phyloP scores from a whole-genome alignment of 2,329 filamentous ascomycete species.

The Lecanicillium sp. region DNA sequence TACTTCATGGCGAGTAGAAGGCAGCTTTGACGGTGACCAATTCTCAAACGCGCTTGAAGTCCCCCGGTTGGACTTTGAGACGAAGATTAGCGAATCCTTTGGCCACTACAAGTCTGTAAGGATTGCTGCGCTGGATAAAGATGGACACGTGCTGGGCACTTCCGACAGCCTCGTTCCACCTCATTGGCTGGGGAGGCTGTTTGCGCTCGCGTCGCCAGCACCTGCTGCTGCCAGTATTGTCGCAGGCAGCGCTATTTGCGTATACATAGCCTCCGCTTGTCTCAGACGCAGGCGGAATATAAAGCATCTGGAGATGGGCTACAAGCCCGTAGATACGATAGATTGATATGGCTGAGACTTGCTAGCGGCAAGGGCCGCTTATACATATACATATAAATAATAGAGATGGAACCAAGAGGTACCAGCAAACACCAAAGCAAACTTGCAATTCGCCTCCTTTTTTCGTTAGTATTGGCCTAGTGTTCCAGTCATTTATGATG shows the following conservation, averaged over 20 bases:
- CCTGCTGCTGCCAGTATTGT: neutral
- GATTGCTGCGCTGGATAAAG: conserved; percentile 1
- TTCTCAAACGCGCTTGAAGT: conserved; percentile 2
- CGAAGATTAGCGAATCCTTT: conserved; percentile 1
- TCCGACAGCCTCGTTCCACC: conserved; percentile 3
- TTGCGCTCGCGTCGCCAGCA: neutral
- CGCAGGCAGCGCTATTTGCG: neutral
- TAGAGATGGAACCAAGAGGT: no score
- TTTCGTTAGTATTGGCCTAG: no score
- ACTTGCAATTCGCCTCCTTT: no score
- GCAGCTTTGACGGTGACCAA: neutral
- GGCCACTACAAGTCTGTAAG: neutral
- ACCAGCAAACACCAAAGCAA: no score
- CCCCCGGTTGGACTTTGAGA: conserved; percentile 4
- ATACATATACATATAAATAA: no score
- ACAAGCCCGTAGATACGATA: conserved; percentile 2
- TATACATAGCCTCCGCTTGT: neutral
- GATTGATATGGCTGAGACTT: neutral
- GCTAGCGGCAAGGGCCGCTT: no score
- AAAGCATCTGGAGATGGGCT: neutral
- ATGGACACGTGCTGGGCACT: conserved; percentile 5
- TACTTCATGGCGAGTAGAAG: conserved; percentile 7
- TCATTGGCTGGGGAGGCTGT: neutral
- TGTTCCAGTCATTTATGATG: neutral
- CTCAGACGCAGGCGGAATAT: neutral